Evolutionary conservation across 2,329 filamentous ascomycete species (phyloP), one percentile per base, ranked within the genome.

Genomic region (Ceratocystis albifundus): DNA sequence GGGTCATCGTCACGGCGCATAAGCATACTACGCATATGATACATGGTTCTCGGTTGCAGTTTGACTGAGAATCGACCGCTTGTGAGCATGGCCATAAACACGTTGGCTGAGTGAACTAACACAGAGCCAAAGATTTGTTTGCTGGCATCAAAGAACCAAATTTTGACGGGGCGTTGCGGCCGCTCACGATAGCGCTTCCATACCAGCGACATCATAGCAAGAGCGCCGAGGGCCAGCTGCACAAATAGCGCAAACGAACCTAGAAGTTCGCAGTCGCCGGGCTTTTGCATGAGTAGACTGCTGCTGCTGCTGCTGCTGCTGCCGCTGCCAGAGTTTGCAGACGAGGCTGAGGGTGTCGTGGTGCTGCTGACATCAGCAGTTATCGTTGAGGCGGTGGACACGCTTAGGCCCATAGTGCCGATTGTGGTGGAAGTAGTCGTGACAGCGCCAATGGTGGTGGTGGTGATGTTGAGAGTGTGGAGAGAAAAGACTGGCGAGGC

Each of bases 121-220:
- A 91, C 87, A 36, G 91, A 95, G 25, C 94, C 94, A 72, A 97
- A 89, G 65, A 99, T 90, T 79, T 99, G 94, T 79, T 99, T 99
- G 41, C 90, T 96, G 28, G 87, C 94, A 74, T 99, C 94, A 75
- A 97, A 99, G 75, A 89, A 92, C 93, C 94, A 99, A 70, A 99
- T 91, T 81, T 95, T 96, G 73, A 97, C 74, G 0, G 93, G 93
- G 66, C 94, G 84, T 74, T 96, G 93, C 1, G 94, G 93, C 67
- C 89, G 83, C 77, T 99, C 94, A 70, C 89, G 84, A 85, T 88
- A 96, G 71, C 94, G 84, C 79, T 99, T 99, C 79, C 85, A 96
- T 6, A 97, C 93, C 62, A 99, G 82, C 0, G 91, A 89, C 65
- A 93, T 79, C 64, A 97, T 78, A 7, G 94, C 94, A 66, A 96